Conservation (phyloP, 169 alveolate genomes). For the Plasmodium fragile region DNA sequence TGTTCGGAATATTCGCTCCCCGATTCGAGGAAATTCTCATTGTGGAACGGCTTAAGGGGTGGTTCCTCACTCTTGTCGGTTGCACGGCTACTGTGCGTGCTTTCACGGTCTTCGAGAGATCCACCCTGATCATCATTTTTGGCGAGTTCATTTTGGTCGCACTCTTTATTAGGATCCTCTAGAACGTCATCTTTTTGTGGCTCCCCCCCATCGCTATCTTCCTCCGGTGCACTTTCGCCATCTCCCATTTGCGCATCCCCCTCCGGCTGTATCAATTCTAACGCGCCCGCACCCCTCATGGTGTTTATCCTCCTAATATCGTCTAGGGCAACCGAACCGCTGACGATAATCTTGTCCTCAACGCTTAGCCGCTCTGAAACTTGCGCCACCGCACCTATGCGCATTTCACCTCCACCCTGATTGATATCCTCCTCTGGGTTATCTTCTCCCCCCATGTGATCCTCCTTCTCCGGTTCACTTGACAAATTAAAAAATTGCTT, state of each 20-base stretch:
- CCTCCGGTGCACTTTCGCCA: neutral
- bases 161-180: neutral
- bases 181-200: neutral
- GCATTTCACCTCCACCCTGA: neutral
- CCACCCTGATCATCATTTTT: neutral
- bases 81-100: neutral
- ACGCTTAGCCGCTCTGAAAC: neutral
- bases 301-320: neutral
- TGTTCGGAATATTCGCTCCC: conserved; percentile 22
- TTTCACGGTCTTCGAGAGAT: neutral
- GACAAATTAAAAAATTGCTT: neutral
- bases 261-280: neutral
- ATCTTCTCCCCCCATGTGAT: neutral
- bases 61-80: conserved; percentile 1
- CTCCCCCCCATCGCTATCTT: neutral
- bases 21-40: neutral
- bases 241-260: neutral
- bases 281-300: neutral
- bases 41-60: neutral
- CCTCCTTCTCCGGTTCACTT: neutral
- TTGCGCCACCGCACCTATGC: neutral
- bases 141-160: neutral
- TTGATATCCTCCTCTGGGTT: neutral
- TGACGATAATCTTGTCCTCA: neutral
- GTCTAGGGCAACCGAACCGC: neutral